Evolutionary conservation across 176 grass and related monocot species (phyloP).

Genomic region (Guadua angustifolia): DNA sequence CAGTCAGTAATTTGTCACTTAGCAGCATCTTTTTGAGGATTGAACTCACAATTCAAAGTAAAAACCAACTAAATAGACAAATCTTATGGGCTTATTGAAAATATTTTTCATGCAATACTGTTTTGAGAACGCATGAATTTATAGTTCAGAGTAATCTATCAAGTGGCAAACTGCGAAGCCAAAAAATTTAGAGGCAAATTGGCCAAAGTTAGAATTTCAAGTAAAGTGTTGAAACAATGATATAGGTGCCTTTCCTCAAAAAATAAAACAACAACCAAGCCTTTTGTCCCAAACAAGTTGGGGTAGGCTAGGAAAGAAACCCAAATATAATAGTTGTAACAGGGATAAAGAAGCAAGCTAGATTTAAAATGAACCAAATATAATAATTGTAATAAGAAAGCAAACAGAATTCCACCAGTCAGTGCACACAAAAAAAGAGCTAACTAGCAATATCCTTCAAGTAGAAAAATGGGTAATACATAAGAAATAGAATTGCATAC

Average conservation of each 20-base stretch:
- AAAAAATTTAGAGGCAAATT: neutral
- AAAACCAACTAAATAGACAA: neutral
- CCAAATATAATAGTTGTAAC: too few species aligned
- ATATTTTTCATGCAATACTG: neutral
- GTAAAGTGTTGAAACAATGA: neutral
- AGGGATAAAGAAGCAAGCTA: neutral
- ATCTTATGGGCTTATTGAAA: neutral
- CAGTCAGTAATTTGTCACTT: neutral
- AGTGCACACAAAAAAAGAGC: neutral
- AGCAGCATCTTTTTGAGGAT: neutral
- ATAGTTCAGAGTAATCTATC: neutral
- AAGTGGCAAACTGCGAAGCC: neutral
- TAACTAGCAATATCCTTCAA: neutral
- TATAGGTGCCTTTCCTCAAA: conserved; percentile 4
- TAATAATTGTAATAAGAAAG: neutral
- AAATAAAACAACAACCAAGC: neutral
- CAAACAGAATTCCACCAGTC: neutral
- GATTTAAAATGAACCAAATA: neutral
- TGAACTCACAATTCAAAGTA: neutral
- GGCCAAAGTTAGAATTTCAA: neutral
- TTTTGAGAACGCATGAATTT: neutral
- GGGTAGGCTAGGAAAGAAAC: too few species aligned
- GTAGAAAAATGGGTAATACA: neutral
- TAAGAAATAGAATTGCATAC: conserved; percentile 40
- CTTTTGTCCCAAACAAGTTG: too few species aligned